These are phyloP conservation scores for Lichtheimia ornata DNA, from an alignment of 371 early-diverging fungal genomes.

Conservation along the genomic window DNA sequence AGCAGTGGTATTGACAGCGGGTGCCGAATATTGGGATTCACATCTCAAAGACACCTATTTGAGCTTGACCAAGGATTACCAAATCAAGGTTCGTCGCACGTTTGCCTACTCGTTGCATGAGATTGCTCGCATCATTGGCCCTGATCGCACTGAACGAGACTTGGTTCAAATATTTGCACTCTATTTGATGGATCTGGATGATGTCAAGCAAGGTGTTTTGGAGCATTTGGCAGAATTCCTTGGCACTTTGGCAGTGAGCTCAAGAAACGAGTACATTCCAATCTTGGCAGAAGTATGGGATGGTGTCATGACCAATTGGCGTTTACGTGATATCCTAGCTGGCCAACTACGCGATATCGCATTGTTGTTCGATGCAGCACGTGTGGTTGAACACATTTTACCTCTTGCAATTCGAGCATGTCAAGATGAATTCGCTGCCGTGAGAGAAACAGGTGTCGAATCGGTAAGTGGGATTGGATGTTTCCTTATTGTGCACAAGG, in stretches of 20 bases:
- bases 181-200: slow-evolving; percentile 61
- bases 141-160: slow-evolving; percentile 61
- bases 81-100: slow-evolving; percentile 61
- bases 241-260: slow-evolving; percentile 50
- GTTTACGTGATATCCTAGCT: slow-evolving; percentile 56
- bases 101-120: slow-evolving; percentile 66
- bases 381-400: slow-evolving; percentile 52
- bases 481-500: neutral
- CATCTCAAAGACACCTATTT: slow-evolving; percentile 56
- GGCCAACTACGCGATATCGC: slow-evolving; percentile 55
- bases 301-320: slow-evolving; percentile 62
- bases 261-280: slow-evolving; percentile 54
- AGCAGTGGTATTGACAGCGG: slow-evolving; percentile 62
- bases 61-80: slow-evolving; percentile 52
- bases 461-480: slow-evolving; percentile 28
- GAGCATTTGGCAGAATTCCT: slow-evolving; percentile 62
- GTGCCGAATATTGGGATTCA: slow-evolving; percentile 54
- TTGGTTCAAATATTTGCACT: slow-evolving; percentile 61
- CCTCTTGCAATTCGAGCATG: slow-evolving; percentile 59
- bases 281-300: slow-evolving; percentile 59
- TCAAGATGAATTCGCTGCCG: slow-evolving; percentile 58
- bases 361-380: slow-evolving; percentile 50
- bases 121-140: slow-evolving; percentile 59
- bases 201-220: slow-evolving; percentile 62
- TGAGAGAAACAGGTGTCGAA: slow-evolving; percentile 58